These are phyloP conservation scores for Linum usitatissimum DNA, from an alignment of 345 rosid genomes.

Conservation along the genomic window DNA sequence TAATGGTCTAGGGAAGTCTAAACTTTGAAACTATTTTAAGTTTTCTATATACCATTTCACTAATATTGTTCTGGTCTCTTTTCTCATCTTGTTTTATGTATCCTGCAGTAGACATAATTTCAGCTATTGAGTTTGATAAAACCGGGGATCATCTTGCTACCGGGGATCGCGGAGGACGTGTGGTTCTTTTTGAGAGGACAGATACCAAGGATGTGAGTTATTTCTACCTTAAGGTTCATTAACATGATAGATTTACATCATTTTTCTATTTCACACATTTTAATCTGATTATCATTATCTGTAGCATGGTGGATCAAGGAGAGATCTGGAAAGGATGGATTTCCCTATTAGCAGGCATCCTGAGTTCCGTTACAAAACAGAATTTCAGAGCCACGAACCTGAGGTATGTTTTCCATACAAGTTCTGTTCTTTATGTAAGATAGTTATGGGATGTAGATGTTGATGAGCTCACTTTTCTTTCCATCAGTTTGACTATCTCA, in stretches of 20 bases:
- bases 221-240: slow-evolving; percentile 2
- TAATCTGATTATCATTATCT: slow-evolving; percentile 13
- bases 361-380: slow-evolving; percentile 83
- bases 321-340: slow-evolving; percentile 60
- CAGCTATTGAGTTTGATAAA: slow-evolving; percentile 81
- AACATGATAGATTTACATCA: background rate
- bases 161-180: slow-evolving; percentile 96
- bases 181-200: slow-evolving; percentile 84
- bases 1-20: background rate
- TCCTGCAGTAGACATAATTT: slow-evolving; percentile 77
- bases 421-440: background rate
- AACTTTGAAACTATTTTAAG: too few relatives aligned
- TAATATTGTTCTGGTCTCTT: background rate
- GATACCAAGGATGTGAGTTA: slow-evolving; percentile 55
- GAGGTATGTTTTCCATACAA: slow-evolving; percentile 38
- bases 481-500: slow-evolving; percentile 84
- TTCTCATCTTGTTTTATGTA: background rate
- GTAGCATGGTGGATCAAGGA: slow-evolving; percentile 54
- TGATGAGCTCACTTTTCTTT: slow-evolving; percentile 12
- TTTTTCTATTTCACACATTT: slow-evolving; percentile 3
- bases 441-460: background rate
- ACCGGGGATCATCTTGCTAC: slow-evolving; percentile 80
- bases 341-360: slow-evolving; percentile 48
- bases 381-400: slow-evolving; percentile 94
- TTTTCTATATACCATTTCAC: background rate